Base-by-base conservation (phyloP, 306 rosid genomes). In the Quillaja saponaria region DNA sequence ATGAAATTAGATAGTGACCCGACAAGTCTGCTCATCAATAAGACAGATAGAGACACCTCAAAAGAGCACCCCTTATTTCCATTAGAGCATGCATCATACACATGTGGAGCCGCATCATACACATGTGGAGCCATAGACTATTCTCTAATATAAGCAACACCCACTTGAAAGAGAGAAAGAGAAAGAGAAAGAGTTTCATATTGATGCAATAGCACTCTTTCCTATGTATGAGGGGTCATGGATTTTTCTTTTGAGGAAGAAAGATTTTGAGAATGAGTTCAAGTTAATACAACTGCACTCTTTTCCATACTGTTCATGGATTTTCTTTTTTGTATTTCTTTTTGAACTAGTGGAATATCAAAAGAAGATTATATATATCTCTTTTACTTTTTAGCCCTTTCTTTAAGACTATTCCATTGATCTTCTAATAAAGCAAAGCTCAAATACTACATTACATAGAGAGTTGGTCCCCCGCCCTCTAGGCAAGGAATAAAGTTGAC, bases 401-500 rank as follows among this genome's bases (percentile, higher is more conserved):
- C 91, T 80, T 84, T 80, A 82, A 78, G 90, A 86, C 90, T 71
- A 78, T 78, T 69, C 85, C 88, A 63, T 75, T 16, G 31, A 20
- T 57, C 80, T 70, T 76, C 85, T 71, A 52, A 76, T 58, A 81
- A 76, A 74, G 80, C 80, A 67, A 16, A 18, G 68, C 71, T 38
- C 16, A 64, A 65, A 59, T 10, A 39, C 46, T 58, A 42, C 59
- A 67, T 46, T 64, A 64, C 72, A 76, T 67, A 50, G 82, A 74
- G 69, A 60, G 49, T 77, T 82, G 87, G 89, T 76, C 90, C 86
- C 86, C 89, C 64, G 33, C 35, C 34, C 67, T 69, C 81, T 80
- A 86, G 86, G 89, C 65, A 81, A 83, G 84, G 87, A 84, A 86
- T 84, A 86, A 90, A 90, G 95, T 70, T 57, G 70, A 33, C 20